Evolutionary conservation across 1,139 yeast genomes (phyloP).

Genomic region (Saccharomyces hybrid): DNA sequence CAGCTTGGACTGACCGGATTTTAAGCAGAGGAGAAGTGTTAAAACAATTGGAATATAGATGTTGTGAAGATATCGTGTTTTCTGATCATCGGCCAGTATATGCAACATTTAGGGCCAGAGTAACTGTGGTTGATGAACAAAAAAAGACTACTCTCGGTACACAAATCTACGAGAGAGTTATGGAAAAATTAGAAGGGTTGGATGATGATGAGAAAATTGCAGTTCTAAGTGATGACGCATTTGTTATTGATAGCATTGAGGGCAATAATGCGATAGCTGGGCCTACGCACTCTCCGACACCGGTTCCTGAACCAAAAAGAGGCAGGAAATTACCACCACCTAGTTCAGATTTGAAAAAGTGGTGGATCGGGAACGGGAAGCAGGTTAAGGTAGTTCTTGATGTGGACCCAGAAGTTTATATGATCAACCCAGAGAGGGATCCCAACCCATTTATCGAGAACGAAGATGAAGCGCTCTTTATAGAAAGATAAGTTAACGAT

Average conservation of each 20-base stretch:
- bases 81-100: slow-evolving; percentile 94
- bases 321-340: slow-evolving; percentile 66
- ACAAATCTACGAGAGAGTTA: slow-evolving; percentile 44
- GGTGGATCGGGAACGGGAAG: slow-evolving; percentile 87
- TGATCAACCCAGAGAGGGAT: slow-evolving; percentile 60
- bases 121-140: slow-evolving; percentile 61
- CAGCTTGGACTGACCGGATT: slow-evolving; percentile 95
- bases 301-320: slow-evolving; percentile 20
- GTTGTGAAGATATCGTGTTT: slow-evolving; percentile 54
- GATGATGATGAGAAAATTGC: slow-evolving; percentile 35
- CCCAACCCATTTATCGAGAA: slow-evolving; percentile 58
- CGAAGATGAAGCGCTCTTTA: slow-evolving; percentile 37
- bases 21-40: slow-evolving; percentile 49
- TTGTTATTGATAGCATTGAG: slow-evolving; percentile 12
- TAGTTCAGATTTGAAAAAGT: slow-evolving; percentile 67
- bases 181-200: slow-evolving; percentile 17
- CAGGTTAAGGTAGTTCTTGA: slow-evolving; percentile 54
- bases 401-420: slow-evolving; percentile 32
- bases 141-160: slow-evolving; percentile 50
- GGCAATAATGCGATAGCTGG: slow-evolving; percentile 3
- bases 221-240: slow-evolving; percentile 25
- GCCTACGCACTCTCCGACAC: slow-evolving; percentile 1
- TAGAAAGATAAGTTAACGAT: slow-evolving; percentile 16
- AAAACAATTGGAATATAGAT: slow-evolving; percentile 57
- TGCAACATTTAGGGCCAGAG: slow-evolving; percentile 62